Conservation (phyloP, 73 alveolate species). For the Paramecium sonneborni region DNA sequence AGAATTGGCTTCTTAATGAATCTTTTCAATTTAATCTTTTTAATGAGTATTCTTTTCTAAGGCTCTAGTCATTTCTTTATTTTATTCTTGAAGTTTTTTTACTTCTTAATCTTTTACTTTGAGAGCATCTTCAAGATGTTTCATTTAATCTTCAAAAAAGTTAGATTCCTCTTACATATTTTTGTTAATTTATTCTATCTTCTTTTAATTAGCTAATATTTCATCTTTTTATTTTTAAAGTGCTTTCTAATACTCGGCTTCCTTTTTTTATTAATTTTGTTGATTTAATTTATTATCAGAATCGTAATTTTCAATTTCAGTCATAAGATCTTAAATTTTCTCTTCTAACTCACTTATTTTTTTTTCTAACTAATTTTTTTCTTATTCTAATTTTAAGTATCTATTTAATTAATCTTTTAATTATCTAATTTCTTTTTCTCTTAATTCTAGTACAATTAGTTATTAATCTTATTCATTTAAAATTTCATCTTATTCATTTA, state of each 20-base stretch:
- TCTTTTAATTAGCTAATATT: neutral
- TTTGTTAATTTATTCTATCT: neutral
- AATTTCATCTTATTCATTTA: neutral
- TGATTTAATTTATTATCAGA: neutral
- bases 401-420: neutral
- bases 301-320: neutral
- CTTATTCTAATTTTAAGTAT: neutral
- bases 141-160: conserved; percentile 23
- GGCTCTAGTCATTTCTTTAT: neutral
- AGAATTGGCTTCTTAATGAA: neutral
- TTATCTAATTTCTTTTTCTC: neutral
- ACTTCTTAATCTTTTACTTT: conserved; percentile 12
- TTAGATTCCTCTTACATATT: neutral
- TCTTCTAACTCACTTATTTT: neutral
- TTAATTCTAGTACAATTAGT: neutral
- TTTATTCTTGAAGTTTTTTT: neutral
- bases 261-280: neutral
- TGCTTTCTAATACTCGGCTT: neutral
- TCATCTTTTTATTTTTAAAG: neutral
- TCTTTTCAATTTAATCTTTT: neutral
- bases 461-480: neutral
- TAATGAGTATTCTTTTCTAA: neutral
- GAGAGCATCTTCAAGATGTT: neutral
- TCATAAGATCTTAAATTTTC: neutral
- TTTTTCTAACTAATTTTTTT: neutral